A percentile compares a stretch with the other conserved stretches of the same genome.
These are phyloP conservation scores for Alisma plantagoaquatica DNA, from an alignment of 106 monocot genomes.

Conservation along the genomic window DNA sequence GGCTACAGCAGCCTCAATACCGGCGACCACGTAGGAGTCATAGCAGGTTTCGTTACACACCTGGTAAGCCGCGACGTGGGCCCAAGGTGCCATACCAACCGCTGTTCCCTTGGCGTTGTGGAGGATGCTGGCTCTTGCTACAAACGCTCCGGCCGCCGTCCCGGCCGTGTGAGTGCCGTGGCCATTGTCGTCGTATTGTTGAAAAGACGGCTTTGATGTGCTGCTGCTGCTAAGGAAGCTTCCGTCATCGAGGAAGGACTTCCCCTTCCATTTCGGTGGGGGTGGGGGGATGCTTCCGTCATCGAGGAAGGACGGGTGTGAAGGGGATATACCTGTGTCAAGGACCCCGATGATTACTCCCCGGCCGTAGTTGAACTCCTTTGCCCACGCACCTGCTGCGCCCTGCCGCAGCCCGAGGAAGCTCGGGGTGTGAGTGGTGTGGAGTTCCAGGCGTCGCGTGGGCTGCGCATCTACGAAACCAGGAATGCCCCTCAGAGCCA, in stretches of 20 bases:
- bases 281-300: too few relatives aligned
- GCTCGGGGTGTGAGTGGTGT: too few relatives aligned
- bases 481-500: conserved; percentile 18
- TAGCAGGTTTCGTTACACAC: conserved; percentile 10
- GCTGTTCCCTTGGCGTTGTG: too few relatives aligned
- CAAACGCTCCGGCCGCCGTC: too few relatives aligned
- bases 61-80: conserved; percentile 55
- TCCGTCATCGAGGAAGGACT: conserved; percentile 49
- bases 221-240: too few relatives aligned
- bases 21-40: conserved; percentile 11
- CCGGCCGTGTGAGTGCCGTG: too few relatives aligned
- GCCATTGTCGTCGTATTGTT: conserved; percentile 7
- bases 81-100: conserved; percentile 78
- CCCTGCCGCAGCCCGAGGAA: conserved; percentile 80
- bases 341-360: too few relatives aligned
- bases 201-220: conserved; percentile 62
- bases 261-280: too few relatives aligned
- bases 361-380: too few relatives aligned
- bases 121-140: conserved; percentile 34
- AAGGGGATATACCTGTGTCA: too few relatives aligned
- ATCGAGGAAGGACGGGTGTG: too few relatives aligned
- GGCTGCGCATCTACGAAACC: conserved; percentile 46
- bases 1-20: conserved; percentile 16
- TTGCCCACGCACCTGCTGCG: too few relatives aligned
- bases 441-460: conserved; percentile 64